Evolutionary conservation across 495 filamentous ascomycete species (phyloP).

Genomic region (Neurospora discreta): DNA sequence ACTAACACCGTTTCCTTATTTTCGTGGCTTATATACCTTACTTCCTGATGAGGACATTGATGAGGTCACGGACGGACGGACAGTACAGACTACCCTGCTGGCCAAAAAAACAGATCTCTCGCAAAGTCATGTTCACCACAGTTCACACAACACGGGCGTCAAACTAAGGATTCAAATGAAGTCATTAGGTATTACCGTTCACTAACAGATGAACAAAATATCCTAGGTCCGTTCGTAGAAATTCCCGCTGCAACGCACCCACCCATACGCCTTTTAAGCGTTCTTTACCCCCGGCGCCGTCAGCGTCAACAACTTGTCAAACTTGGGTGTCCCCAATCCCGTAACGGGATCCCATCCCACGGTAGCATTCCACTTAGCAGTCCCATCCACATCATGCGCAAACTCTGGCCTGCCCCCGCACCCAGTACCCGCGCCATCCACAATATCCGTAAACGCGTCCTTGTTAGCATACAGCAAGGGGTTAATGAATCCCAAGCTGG

Average conservation of each 20-base stretch:
- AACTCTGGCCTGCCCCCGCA: conserved; percentile 39
- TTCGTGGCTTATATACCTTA: too few relatives aligned
- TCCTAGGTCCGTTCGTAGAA: not conserved
- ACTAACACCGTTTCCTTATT: too few relatives aligned
- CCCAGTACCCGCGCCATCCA: conserved; percentile 45
- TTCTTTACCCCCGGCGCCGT: conserved; percentile 18
- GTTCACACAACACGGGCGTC: not conserved
- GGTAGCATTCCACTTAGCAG: conserved; percentile 49
- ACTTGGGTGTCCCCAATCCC: conserved; percentile 30
- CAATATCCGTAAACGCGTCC: conserved; percentile 52
- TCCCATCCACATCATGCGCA: conserved; percentile 3
- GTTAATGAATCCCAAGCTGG: conserved; percentile 61
- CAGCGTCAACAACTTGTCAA: conserved; percentile 13
- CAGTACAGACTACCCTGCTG: too few relatives aligned
- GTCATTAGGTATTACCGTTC: not conserved
- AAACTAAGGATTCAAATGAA: not conserved
- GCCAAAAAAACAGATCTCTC: too few relatives aligned
- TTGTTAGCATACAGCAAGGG: conserved; percentile 54
- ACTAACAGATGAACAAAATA: not conserved
- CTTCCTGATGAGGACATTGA: too few relatives aligned
- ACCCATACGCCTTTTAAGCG: conserved; percentile 1
- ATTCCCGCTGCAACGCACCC: not conserved
- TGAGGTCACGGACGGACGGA: too few relatives aligned
- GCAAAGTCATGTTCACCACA: not conserved
- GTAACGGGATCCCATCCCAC: conserved; percentile 39